Percentiles rank a stretch among this genome's conserved stretches.
Evolutionary conservation across 805 yeast species (phyloP).

Genomic region (Candida maris): DNA sequence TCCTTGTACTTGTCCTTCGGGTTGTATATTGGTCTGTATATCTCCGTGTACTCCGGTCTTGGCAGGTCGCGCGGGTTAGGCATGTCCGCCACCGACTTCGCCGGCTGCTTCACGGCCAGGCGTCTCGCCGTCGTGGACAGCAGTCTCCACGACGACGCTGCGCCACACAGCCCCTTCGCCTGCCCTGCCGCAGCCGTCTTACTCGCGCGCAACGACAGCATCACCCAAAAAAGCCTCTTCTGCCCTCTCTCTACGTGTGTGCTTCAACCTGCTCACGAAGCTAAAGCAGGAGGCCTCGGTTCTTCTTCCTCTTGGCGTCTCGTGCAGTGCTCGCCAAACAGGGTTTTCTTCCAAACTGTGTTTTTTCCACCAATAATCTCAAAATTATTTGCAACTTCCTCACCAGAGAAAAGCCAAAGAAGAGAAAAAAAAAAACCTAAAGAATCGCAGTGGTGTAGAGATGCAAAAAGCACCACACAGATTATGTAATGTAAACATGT

Average conservation of each 20-base stretch:
- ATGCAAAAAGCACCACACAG: too few species aligned
- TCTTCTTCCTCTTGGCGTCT: too few species aligned
- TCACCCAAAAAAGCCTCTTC: not conserved
- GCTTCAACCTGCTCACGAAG: too few species aligned
- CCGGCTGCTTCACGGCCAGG: slow-evolving; percentile 5
- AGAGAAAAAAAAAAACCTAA: too few species aligned
- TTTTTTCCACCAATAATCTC: not conserved
- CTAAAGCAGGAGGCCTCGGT: too few species aligned
- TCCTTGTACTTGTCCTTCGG: slow-evolving; percentile 74
- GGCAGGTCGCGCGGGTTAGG: slow-evolving; percentile 34
- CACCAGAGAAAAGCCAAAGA: too few species aligned
- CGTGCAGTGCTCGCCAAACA: too few species aligned
- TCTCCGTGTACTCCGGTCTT: slow-evolving; percentile 31
- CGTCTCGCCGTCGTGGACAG: not conserved
- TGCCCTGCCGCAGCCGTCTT: not conserved
- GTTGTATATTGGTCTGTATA: slow-evolving; percentile 54
- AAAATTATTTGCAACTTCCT: not conserved
- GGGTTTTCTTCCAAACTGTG: too few species aligned
- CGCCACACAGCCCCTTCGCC: not conserved
- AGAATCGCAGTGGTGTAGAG: too few species aligned
- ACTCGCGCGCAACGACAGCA: slow-evolving; percentile 2
- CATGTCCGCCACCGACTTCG: slow-evolving; percentile 23
- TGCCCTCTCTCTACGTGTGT: slow-evolving; percentile 2
- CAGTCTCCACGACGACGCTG: not conserved
- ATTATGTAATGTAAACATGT: too few species aligned